Percentiles rank a stretch among this genome's conserved stretches.
Conservation (phyloP, 345 rosid species). For the Euphorbia tirucalli region DNA sequence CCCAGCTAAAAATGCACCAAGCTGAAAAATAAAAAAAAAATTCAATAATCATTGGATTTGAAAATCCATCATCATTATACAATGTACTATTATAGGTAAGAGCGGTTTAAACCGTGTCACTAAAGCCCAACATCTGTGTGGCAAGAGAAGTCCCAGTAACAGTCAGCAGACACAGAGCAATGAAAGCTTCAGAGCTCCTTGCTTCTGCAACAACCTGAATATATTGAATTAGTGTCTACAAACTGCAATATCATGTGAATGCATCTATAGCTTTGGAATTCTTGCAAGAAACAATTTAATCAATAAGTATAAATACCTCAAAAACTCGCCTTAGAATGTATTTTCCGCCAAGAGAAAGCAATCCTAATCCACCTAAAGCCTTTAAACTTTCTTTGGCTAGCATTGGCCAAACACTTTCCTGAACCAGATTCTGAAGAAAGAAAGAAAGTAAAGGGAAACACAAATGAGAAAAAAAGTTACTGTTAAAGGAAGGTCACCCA, state of each 20-base stretch:
- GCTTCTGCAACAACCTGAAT: constrained; percentile 91
- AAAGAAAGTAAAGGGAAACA: constrained; percentile 1
- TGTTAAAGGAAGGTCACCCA: neutral
- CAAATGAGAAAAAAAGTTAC: neutral
- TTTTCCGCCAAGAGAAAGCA: constrained; percentile 92
- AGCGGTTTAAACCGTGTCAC: constrained; percentile 69
- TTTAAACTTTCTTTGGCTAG: constrained; percentile 24
- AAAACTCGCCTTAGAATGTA: constrained; percentile 74
- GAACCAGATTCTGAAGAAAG: constrained; percentile 49
- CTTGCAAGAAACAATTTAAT: neutral
- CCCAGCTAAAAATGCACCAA: constrained; percentile 98
- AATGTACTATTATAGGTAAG: constrained; percentile 8
- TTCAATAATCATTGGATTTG: constrained; percentile 12
- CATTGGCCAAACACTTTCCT: constrained; percentile 39
- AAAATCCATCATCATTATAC: constrained; percentile 7
- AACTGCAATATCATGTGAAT: neutral
- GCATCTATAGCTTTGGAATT: neutral
- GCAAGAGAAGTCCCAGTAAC: constrained; percentile 91
- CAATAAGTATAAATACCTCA: constrained; percentile 51
- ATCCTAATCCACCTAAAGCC: constrained; percentile 80
- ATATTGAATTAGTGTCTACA: constrained; percentile 30
- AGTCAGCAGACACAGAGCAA: constrained; percentile 90
- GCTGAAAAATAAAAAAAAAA: constrained; percentile 44
- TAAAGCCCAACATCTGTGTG: constrained; percentile 91
- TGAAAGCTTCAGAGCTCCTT: constrained; percentile 94